Evolutionary conservation across 768 basidiomycete species (phyloP).

Genomic region (Boletus pseudopeckii): DNA sequence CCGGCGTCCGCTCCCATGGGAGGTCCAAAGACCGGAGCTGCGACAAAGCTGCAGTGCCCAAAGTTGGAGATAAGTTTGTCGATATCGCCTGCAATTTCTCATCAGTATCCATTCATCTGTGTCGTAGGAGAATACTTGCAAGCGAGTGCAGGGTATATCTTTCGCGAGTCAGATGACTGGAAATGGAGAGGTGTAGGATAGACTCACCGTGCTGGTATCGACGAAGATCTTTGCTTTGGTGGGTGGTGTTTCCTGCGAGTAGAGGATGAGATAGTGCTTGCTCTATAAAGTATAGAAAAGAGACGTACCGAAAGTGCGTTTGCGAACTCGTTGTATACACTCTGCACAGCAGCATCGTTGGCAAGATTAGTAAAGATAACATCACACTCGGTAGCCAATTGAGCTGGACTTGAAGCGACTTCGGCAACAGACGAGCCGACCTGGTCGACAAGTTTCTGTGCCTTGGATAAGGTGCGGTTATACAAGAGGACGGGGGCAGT

Average conservation of each 20-base stretch:
- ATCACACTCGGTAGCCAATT: conserved; percentile 67
- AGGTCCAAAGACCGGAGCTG: conserved; percentile 75
- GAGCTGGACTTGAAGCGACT: conserved; percentile 53
- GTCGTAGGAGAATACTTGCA: conserved; percentile 28
- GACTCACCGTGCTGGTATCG: conserved; percentile 78
- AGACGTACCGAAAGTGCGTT: conserved; percentile 50
- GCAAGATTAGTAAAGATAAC: conserved; percentile 73
- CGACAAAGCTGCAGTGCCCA: conserved; percentile 61
- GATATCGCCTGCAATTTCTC: conserved; percentile 50
- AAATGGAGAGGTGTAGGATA: background rate
- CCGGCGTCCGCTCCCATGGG: conserved; percentile 64
- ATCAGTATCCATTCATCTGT: background rate
- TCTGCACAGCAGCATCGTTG: conserved; percentile 66
- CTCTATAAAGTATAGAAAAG: background rate
- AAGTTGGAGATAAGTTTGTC: conserved; percentile 61
- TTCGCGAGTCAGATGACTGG: conserved; percentile 9
- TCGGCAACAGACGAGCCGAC: conserved; percentile 51
- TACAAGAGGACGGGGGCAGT: conserved; percentile 63
- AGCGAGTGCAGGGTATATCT: conserved; percentile 57
- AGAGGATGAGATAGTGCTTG: background rate
- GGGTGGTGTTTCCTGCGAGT: conserved; percentile 37
- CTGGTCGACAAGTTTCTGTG: conserved; percentile 53
- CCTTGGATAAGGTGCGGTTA: conserved; percentile 68
- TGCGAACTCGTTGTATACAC: conserved; percentile 58
- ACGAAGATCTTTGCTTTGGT: conserved; percentile 70